Evolutionary conservation across 202 grass and related monocot species (phyloP), one percentile per base, ranked within the genome.

Genomic region (Cymbopogon flexuosus): DNA sequence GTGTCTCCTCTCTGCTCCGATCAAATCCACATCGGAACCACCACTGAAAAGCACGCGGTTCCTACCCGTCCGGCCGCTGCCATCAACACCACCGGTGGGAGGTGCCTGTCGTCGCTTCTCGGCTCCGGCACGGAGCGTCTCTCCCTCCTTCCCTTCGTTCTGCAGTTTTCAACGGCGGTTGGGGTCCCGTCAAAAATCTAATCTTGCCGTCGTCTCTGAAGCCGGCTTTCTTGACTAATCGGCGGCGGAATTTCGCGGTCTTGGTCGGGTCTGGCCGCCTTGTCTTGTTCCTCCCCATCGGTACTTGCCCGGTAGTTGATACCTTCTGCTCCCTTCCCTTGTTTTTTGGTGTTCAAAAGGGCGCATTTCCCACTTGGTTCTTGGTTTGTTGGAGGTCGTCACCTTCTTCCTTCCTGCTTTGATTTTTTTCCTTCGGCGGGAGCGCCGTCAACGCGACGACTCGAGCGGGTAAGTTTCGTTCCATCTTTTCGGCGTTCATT

Each of bases 21-120:
- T 75, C 74, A 80, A 83, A 79, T 86, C 84, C 88, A 47, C 84
- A 78, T 65, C 88, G 52, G 52, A 34, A 39, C 73, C 77, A 45
- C 72, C 56, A 70, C 64, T 57, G 52, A 66, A 84, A 84, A 62
- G 13, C 81, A 84, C 80, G 12, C 69, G 16, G 13, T 77, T 77
- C 78, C 72, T 89, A 56, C 64, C 30, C 18, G 57, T 43, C 65
- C 57, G 57, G 66, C 37, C 58, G 33, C 64, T 31, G 23, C 67
- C 85, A 72, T 82, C 72, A 70, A 71, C 79, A 66, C 72, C 47
- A 67, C 74, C 35, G 80, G 74, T 83, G 60, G 51, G 80, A 83
- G 37, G 75, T 83, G 60, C 66, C 59, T 83, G 36, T 87, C 86
- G 11, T 68, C 75, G 62, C 12, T 70, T 13, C 36, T 49, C 12